Evolutionary conservation across 2,329 filamentous ascomycete genomes (phyloP).

Genomic region (Arthrobotrys sphaeroides): DNA sequence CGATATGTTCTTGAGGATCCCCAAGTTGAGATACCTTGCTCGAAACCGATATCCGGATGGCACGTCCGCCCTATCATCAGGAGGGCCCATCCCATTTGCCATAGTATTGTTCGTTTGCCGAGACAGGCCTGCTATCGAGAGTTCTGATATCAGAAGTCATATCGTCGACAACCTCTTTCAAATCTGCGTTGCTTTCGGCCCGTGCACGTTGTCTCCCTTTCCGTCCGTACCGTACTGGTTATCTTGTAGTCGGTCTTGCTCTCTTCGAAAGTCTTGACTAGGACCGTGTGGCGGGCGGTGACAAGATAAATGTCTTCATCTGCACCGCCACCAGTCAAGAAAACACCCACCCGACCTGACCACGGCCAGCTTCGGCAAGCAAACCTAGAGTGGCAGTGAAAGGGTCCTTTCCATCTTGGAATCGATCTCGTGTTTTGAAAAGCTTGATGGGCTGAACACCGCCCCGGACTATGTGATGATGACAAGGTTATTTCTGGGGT

Average conservation of each 20-base stretch:
- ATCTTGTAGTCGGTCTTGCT: not conserved
- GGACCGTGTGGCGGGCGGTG: not conserved
- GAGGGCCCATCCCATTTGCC: not conserved
- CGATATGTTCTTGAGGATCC: not conserved
- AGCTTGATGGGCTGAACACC: not conserved
- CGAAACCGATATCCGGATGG: not conserved
- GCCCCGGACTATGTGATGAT: not conserved
- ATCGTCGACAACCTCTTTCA: not conserved
- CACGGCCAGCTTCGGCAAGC: not conserved
- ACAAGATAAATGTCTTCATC: not conserved
- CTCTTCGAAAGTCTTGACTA: not conserved
- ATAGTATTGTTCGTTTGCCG: not conserved
- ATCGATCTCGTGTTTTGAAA: not conserved
- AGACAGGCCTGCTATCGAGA: not conserved
- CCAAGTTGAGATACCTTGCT: not conserved
- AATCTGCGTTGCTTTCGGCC: not conserved
- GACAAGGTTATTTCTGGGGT: too few relatives aligned
- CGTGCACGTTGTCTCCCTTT: not conserved
- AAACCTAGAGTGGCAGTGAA: not conserved
- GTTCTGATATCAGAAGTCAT: not conserved
- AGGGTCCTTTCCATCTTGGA: not conserved
- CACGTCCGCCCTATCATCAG: not conserved
- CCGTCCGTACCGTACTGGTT: not conserved
- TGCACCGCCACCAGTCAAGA: not conserved
- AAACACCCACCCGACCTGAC: conserved; percentile 2